Evolutionary conservation across 352 stramenopile genomes (phyloP).

Genomic region (Phytophthora ramorum): DNA sequence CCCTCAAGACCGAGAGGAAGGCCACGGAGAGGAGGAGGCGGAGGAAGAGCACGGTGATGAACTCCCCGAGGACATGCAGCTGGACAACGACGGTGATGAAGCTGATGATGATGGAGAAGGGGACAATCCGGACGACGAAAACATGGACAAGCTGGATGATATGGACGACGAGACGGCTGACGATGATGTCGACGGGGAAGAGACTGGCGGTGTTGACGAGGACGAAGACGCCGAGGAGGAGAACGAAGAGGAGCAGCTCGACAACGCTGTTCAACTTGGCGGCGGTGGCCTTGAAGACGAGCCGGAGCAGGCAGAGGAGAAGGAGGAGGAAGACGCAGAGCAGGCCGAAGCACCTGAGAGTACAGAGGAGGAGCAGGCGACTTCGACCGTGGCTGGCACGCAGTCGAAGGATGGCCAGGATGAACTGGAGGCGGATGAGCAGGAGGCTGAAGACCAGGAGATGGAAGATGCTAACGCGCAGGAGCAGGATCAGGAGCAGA

Average conservation of each 20-base stretch:
- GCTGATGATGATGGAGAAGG: conserved; percentile 50
- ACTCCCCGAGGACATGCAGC: conserved; percentile 85
- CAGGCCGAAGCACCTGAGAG: conserved; percentile 54
- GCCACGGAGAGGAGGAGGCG: conserved; percentile 57
- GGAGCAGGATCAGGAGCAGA: conserved; percentile 62
- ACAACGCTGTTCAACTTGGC: conserved; percentile 73
- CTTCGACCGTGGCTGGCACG: conserved; percentile 68
- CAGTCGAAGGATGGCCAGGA: conserved; percentile 88
- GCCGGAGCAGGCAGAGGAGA: conserved; percentile 65
- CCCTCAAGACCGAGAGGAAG: conserved; percentile 59
- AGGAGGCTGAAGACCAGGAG: conserved; percentile 55
- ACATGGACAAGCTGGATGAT: conserved; percentile 72
- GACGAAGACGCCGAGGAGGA: conserved; percentile 71
- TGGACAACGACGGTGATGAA: conserved; percentile 66
- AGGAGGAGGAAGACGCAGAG: conserved; percentile 68
- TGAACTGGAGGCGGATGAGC: conserved; percentile 66
- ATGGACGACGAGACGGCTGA: conserved; percentile 49
- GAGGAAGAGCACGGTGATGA: conserved; percentile 80
- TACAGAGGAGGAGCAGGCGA: conserved; percentile 57
- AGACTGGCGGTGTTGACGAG: conserved; percentile 45
- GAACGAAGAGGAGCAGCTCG: conserved; percentile 72
- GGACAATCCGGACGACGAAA: conserved; percentile 51
- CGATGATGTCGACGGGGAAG: conserved; percentile 39
- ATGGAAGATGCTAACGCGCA: conserved; percentile 52
- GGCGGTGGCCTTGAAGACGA: conserved; percentile 82